Evolutionary conservation across 1,284 basidiomycete species (phyloP).

Genomic region (Clitocybe nebularis): DNA sequence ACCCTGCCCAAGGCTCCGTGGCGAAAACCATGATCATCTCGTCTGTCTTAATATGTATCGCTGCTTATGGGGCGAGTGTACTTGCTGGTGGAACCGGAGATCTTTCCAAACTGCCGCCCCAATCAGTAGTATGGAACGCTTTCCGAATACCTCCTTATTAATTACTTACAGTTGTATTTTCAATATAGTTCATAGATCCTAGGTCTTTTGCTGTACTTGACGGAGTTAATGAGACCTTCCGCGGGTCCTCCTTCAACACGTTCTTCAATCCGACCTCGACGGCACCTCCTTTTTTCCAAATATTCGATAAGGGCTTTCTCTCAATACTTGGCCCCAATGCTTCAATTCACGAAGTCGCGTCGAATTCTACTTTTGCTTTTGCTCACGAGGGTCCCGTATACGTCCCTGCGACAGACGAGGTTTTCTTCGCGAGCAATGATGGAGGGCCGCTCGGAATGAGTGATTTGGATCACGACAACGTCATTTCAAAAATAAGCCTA

Average conservation of each 20-base stretch:
- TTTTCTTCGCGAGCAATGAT: slow-evolving; percentile 49
- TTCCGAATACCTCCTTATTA: too few relatives aligned
- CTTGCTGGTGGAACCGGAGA: slow-evolving; percentile 4
- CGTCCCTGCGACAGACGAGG: slow-evolving; percentile 51
- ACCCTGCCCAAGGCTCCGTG: neutral
- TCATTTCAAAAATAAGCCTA: slow-evolving; percentile 43
- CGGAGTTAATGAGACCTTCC: slow-evolving; percentile 30
- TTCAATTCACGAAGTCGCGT: slow-evolving; percentile 54
- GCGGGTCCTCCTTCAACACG: slow-evolving; percentile 31
- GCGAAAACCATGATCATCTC: slow-evolving; percentile 5
- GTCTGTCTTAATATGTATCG: slow-evolving; percentile 9
- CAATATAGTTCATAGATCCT: slow-evolving; percentile 37
- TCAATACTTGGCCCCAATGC: slow-evolving; percentile 55
- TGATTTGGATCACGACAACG: slow-evolving; percentile 42
- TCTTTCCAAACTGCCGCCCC: slow-evolving; percentile 24
- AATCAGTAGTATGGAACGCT: slow-evolving; percentile 33
- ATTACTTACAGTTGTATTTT: neutral
- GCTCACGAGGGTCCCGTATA: slow-evolving; percentile 76
- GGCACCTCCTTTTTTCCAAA: slow-evolving; percentile 62
- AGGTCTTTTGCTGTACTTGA: slow-evolving; percentile 39
- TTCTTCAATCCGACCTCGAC: slow-evolving; percentile 42
- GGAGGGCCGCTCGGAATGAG: slow-evolving; percentile 39
- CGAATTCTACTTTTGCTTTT: slow-evolving; percentile 56
- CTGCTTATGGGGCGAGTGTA: slow-evolving; percentile 11
- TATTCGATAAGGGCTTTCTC: slow-evolving; percentile 61